These are phyloP conservation scores for Phytophthora idaei DNA, from an alignment of 352 stramenopile genomes.

Conservation along the genomic window DNA sequence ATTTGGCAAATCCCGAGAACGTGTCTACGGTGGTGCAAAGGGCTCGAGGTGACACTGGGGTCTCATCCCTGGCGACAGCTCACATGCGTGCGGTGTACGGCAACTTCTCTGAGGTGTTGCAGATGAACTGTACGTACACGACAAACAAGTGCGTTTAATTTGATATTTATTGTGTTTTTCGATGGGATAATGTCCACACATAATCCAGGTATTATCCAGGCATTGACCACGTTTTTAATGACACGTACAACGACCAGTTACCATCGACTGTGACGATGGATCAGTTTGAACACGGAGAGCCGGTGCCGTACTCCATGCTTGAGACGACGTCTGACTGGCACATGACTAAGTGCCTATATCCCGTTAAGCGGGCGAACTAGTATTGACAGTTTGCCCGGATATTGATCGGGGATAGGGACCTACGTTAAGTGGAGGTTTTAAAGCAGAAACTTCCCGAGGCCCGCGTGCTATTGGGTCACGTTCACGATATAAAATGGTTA, in stretches of 20 bases:
- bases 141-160: constrained; percentile 3
- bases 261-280: constrained; percentile 6
- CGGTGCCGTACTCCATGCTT: constrained; percentile 14
- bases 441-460: neutral
- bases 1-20: neutral
- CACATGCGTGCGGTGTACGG: constrained; percentile 12
- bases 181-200: too few relatives aligned
- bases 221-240: constrained; percentile 9
- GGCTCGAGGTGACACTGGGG: constrained; percentile 3
- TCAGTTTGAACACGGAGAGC: constrained; percentile 9
- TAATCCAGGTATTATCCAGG: neutral
- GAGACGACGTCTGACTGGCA: constrained; percentile 8
- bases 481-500: constrained; percentile 6
- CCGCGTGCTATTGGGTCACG: neutral
- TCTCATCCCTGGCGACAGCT: constrained; percentile 1
- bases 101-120: constrained; percentile 6
- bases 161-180: too few relatives aligned
- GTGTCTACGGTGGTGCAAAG: constrained; percentile 18
- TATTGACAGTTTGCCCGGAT: constrained; percentile 11
- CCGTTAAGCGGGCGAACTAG: constrained; percentile 14
- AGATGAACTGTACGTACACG: constrained; percentile 9
- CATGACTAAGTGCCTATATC: constrained; percentile 2
- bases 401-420: constrained; percentile 12
- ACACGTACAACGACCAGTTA: constrained; percentile 14
- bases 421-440: constrained; percentile 6